Base-by-base conservation (phyloP, 805 yeast species). In the Candida anglica region DNA sequence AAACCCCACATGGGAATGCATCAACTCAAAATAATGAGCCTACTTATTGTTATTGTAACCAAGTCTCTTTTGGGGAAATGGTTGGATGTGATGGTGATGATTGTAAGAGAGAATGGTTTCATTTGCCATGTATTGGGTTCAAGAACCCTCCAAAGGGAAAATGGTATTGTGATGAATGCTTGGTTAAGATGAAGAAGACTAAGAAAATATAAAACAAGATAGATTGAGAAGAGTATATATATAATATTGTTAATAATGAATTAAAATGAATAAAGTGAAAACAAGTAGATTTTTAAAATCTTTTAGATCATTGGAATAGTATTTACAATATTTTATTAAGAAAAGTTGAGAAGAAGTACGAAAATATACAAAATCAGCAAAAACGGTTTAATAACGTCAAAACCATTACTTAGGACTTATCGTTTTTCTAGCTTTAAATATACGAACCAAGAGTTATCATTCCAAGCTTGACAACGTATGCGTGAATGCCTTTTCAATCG, bases 11-110 rank as follows among this genome's bases (percentile, higher is more conserved):
- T 15, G 25, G 33, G 13, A 21, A 28, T 14, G 19, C 39, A 30
- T 34, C 36, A 9, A n/a, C n/a, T n/a, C n/a, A n/a, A n/a, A 41
- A 37, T 30, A 45, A 35, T 34, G 97, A 89, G 50, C 95, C 95
- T 1, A 76, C 88, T 2, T 91, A 91, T 56, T 93, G 98, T 59
- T 89, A 91, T 63, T 93, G 98, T 63, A 86, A 88, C 56, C 96
- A 89, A 56, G 95, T 89, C 0, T 91, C 97, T 4, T 93, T 85
- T 54, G 98, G 98, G 14, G 98, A 93, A 52, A 93, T 93, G 98
- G 97, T 93, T 40, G 98, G 95, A 2, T 93, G 98, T 63, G 98
- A 93, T 52, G 97, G 96, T 9, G 89, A 86, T 22, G 78, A 81
- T 38, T 91, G 98, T 65, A 80, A 80, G 54, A 70, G 87, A 35